These are phyloP conservation scores for Magnusiomyces paraingens DNA, from an alignment of 1,139 yeast genomes.

Conservation along the genomic window DNA sequence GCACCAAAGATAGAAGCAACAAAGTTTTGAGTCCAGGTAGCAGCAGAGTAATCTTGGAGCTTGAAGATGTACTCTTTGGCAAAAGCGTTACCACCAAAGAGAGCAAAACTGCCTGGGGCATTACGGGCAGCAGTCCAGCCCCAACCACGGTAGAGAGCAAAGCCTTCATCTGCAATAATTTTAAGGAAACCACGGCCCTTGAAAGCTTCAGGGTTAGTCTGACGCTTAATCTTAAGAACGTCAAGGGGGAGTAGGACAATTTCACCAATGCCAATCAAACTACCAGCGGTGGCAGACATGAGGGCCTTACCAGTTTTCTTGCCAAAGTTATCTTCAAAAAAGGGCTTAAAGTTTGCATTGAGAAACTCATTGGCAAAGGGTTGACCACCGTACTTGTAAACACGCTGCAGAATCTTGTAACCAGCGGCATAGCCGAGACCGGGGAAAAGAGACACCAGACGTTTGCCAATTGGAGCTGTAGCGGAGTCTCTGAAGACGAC, in stretches of 20 bases:
- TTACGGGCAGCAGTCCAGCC: conserved; percentile 99
- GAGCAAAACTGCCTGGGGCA: conserved; percentile 97
- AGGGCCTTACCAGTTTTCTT: conserved; percentile 94
- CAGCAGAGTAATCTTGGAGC: conserved; percentile 75
- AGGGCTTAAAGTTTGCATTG: conserved; percentile 61
- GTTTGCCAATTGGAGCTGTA: conserved; percentile 56
- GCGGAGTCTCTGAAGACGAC: conserved; percentile 88
- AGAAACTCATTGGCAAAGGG: conserved; percentile 95
- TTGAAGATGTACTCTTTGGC: conserved; percentile 95
- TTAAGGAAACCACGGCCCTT: conserved; percentile 92
- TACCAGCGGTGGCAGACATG: conserved; percentile 96
- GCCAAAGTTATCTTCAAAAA: conserved; percentile 75
- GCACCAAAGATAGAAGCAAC: conserved; percentile 98
- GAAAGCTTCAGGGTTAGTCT: conserved; percentile 97
- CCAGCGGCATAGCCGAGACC: conserved; percentile 98
- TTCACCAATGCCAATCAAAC: conserved; percentile 95
- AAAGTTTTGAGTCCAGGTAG: conserved; percentile 94
- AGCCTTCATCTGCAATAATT: conserved; percentile 84
- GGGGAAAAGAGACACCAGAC: conserved; percentile 84
- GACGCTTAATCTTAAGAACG: conserved; percentile 95
- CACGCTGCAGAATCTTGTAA: conserved; percentile 93
- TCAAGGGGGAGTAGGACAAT: conserved; percentile 92
- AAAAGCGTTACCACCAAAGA: conserved; percentile 97
- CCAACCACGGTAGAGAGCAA: conserved; percentile 95
- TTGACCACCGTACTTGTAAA: conserved; percentile 98